phyloP scores from a whole-genome alignment of 768 basidiomycete genomes.

The Xerocomellus chrysenteron region DNA sequence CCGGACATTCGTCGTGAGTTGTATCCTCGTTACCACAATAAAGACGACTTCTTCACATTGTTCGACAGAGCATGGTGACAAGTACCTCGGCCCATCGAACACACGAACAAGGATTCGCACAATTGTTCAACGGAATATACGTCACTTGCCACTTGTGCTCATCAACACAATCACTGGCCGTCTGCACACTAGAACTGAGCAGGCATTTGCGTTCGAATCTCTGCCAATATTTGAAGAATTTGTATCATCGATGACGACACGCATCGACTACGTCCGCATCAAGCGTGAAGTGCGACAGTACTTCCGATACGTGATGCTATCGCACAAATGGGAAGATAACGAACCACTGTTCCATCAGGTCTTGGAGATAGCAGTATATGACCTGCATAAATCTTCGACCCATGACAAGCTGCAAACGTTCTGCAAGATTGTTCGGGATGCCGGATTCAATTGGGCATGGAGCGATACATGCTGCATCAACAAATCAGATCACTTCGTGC shows the following conservation, averaged over 20 bases:
- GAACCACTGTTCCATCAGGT: not conserved
- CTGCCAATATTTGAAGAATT: not conserved
- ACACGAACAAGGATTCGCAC: not conserved
- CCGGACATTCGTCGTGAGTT: too few species aligned
- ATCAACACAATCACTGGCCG: not conserved
- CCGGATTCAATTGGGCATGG: not conserved
- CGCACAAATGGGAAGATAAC: not conserved
- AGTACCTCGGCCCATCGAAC: not conserved
- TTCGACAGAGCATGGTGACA: not conserved
- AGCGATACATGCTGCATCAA: not conserved
- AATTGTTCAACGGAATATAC: not conserved
- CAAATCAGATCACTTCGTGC: not conserved
- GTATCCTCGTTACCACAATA: not conserved
- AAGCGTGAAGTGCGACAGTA: not conserved
- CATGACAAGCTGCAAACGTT: not conserved
- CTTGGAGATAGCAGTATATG: not conserved
- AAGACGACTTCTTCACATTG: not conserved
- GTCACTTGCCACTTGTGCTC: not conserved
- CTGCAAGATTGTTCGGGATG: not conserved
- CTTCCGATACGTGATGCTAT: conserved; percentile 1
- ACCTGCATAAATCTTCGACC: not conserved
- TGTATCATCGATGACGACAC: not conserved
- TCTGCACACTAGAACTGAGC: not conserved
- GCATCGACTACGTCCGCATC: not conserved
- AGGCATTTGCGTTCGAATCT: not conserved